phyloP scores from a whole-genome alignment of 495 filamentous ascomycete species.

The Neurospora terricola region DNA sequence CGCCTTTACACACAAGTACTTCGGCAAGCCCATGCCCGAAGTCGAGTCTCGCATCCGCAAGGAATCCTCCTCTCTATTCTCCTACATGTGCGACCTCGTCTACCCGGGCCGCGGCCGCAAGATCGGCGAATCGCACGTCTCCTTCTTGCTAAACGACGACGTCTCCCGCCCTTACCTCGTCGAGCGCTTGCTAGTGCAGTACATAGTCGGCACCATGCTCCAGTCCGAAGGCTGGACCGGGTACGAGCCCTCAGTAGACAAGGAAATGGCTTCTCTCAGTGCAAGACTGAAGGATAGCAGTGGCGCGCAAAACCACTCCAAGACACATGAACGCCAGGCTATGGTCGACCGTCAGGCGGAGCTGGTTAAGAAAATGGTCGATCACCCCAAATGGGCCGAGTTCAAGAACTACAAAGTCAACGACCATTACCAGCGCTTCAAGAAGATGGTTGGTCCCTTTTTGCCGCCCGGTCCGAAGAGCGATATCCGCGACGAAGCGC shows the following conservation, averaged over 20 bases:
- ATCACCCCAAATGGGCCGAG: neutral
- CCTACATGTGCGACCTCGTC: constrained; percentile 17
- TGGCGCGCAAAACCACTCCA: neutral
- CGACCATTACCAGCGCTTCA: constrained; percentile 18
- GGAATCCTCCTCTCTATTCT: constrained; percentile 12
- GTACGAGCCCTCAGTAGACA: constrained; percentile 9
- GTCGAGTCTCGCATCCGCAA: neutral
- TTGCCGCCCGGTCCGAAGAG: neutral
- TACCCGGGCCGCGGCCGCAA: constrained; percentile 4
- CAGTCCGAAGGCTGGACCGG: constrained; percentile 13
- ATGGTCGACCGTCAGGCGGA: constrained; percentile 15
- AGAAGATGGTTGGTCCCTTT: constrained; percentile 10
- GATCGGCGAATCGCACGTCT: constrained; percentile 11
- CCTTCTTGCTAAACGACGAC: constrained; percentile 16
- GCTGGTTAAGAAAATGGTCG: constrained; percentile 9
- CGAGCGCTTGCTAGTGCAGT: constrained; percentile 20
- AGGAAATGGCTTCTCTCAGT: constrained; percentile 11
- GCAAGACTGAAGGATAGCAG: constrained; percentile 6
- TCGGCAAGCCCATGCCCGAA: neutral
- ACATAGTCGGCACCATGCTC: constrained; percentile 19
- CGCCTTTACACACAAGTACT: neutral
- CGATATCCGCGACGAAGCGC: constrained; percentile 7
- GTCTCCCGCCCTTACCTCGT: constrained; percentile 17
- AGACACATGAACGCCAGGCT: constrained; percentile 16
- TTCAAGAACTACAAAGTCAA: constrained; percentile 14